phyloP scores from a whole-genome alignment of 2,329 filamentous ascomycete species.

The Aspergillus amoenus region DNA sequence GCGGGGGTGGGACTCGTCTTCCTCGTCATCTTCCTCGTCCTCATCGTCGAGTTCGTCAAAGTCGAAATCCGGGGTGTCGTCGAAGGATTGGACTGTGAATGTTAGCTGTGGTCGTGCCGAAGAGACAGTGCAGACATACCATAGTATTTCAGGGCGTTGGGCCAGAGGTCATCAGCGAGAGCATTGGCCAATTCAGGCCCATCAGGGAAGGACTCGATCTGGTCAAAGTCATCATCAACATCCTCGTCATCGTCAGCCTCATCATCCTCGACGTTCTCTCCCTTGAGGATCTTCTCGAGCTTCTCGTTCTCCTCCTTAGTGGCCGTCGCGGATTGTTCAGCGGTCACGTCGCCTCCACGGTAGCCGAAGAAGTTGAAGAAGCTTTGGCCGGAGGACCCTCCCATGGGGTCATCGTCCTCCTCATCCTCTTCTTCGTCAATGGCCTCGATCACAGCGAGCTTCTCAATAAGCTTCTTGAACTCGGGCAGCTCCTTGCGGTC shows the following conservation, averaged over 20 bases:
- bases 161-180: slow-evolving; percentile 85
- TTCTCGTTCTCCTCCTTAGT: slow-evolving; percentile 60
- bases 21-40: slow-evolving; percentile 50
- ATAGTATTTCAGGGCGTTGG: slow-evolving; percentile 85
- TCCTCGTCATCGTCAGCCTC: slow-evolving; percentile 50
- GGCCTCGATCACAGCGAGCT: slow-evolving; percentile 44
- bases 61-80: slow-evolving; percentile 65
- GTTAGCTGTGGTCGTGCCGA: slow-evolving; percentile 37
- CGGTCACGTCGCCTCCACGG: slow-evolving; percentile 66
- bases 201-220: slow-evolving; percentile 81
- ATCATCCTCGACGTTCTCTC: slow-evolving; percentile 51
- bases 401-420: slow-evolving; percentile 36
- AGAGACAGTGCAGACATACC: slow-evolving; percentile 56
- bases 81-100: slow-evolving; percentile 64
- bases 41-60: slow-evolving; percentile 60
- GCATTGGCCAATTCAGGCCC: slow-evolving; percentile 79
- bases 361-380: slow-evolving; percentile 93
- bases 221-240: slow-evolving; percentile 64
- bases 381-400: slow-evolving; percentile 64
- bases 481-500: slow-evolving; percentile 53
- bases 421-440: slow-evolving; percentile 32
- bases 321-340: slow-evolving; percentile 68
- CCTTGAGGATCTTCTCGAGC: slow-evolving; percentile 50
- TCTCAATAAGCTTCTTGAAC: slow-evolving; percentile 55
- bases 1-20: slow-evolving; percentile 49